A percentile compares a stretch with the other conserved stretches of the same genome.
phyloP scores from a whole-genome alignment of 495 filamentous ascomycete genomes.

The Annulohypoxylon bovei region DNA sequence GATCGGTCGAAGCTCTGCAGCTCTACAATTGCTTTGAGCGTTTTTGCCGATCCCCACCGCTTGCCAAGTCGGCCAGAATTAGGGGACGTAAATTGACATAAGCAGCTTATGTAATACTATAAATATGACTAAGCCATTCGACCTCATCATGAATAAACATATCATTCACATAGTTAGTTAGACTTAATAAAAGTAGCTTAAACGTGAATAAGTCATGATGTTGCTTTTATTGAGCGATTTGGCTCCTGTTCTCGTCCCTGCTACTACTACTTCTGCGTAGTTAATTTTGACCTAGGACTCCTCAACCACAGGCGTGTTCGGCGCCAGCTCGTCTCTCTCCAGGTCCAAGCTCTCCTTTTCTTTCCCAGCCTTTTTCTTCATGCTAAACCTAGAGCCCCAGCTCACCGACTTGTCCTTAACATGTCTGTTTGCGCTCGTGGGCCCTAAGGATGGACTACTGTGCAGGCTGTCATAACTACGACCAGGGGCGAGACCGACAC shows the following conservation, averaged over 20 bases:
- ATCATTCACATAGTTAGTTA: neutral
- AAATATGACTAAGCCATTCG: neutral
- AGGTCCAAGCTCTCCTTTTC: conserved; percentile 60
- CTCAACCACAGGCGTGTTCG: conserved; percentile 29
- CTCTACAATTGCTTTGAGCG: conserved; percentile 21
- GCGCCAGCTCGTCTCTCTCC: conserved; percentile 49
- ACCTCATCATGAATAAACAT: neutral
- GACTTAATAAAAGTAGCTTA: neutral
- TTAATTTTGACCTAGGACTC: neutral
- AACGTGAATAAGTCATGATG: conserved; percentile 13
- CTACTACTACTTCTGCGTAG: conserved; percentile 3
- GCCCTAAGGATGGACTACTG: conserved; percentile 52
- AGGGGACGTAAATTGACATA: neutral
- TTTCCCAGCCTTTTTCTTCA: conserved; percentile 58
- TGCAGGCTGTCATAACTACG: conserved; percentile 58
- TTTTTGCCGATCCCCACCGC: conserved; percentile 33
- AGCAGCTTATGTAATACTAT: neutral
- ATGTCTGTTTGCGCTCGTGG: conserved; percentile 46
- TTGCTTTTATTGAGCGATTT: conserved; percentile 5
- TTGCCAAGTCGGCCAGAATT: conserved; percentile 2
- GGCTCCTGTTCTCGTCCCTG: neutral
- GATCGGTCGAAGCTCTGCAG: conserved; percentile 22
- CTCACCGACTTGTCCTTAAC: conserved; percentile 50
- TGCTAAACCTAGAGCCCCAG: conserved; percentile 58
- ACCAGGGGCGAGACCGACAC: conserved; percentile 41